Base-by-base conservation (phyloP, 2,329 filamentous ascomycete species). In the Sporothrix globosa region DNA sequence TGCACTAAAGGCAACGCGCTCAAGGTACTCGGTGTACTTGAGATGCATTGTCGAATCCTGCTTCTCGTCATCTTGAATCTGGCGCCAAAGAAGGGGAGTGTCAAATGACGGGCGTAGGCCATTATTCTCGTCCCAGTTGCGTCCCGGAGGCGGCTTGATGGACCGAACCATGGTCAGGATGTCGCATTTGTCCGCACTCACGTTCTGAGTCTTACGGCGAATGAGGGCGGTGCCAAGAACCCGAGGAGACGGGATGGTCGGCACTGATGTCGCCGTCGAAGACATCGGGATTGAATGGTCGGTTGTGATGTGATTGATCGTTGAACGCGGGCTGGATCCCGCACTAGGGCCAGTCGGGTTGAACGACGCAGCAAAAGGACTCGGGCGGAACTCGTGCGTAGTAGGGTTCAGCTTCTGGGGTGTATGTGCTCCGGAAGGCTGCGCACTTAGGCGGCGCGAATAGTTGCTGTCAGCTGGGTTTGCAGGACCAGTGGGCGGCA, bases 91-190 rank as follows among this genome's bases (percentile, higher is more conserved):
- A 0, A 93, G 93, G 13, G 85, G 83, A 1, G 96, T 98, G 75
- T 93, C 90, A 79, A 91, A 97, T 4, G 95, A 90, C 39, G 91
- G 91, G 50, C 91, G 91, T 68, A 97, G 87, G n/a, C 93, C 93
- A 61, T 90, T 90, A 76, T 96, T 97, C 71, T 89, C 86, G 48
- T 88, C 85, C 83, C 90, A 93, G 73, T 91, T 88, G 75, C 85
- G 83, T 30, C 81, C 84, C 71, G 83, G 81, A 0, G 84, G 82
- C 1, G 86, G 84, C 69, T 83, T 81, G 63, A 88, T 78, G 0
- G 83, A 83, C 79, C 87, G 84, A 73, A 89, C 82, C 69, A 85
- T 82, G 2, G 82, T 80, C 56, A 88, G 77, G 69, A 88, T 86
- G 68, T 81, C 79, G 76, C 85, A 88, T 78, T 92, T 93, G 78